These are phyloP conservation scores for Acacia confusa DNA, from an alignment of 306 rosid species.

Conservation along the genomic window DNA sequence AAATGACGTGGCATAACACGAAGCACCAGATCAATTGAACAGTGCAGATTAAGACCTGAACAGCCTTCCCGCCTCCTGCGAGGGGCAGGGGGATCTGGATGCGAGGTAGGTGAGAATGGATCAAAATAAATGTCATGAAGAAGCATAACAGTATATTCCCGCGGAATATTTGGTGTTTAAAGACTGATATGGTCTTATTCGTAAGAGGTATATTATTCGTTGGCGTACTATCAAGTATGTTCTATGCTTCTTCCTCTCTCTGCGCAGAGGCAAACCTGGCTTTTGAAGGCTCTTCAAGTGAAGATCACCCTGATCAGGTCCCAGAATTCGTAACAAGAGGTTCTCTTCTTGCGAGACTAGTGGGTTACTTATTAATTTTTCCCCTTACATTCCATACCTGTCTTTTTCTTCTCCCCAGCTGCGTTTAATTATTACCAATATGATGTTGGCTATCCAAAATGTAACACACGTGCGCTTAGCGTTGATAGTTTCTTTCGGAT, in stretches of 20 bases:
- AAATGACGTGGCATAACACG: neutral
- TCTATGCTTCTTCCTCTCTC: neutral
- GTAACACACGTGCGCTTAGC: neutral
- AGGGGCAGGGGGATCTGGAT: neutral
- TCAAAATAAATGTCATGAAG: neutral
- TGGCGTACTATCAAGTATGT: conserved; percentile 1
- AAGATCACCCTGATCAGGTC: neutral
- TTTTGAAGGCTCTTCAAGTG: conserved; percentile 1
- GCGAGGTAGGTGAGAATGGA: neutral
- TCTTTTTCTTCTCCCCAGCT: neutral
- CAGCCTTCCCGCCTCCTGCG: neutral
- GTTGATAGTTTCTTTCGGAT: neutral
- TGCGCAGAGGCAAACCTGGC: neutral
- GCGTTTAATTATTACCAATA: neutral
- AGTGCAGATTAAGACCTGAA: neutral
- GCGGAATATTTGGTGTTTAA: conserved; percentile 29
- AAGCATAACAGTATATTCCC: conserved; percentile 42
- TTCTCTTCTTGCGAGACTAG: neutral
- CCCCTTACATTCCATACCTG: neutral
- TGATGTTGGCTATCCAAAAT: neutral
- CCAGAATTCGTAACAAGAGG: conserved; percentile 16
- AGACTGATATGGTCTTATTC: neutral
- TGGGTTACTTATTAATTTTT: too few relatives aligned
- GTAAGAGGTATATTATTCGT: neutral
- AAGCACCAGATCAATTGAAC: neutral